A percentile compares a stretch with the other conserved stretches of the same genome.
Evolutionary conservation across 768 basidiomycete species (phyloP).

Genomic region (Mycena floridula): DNA sequence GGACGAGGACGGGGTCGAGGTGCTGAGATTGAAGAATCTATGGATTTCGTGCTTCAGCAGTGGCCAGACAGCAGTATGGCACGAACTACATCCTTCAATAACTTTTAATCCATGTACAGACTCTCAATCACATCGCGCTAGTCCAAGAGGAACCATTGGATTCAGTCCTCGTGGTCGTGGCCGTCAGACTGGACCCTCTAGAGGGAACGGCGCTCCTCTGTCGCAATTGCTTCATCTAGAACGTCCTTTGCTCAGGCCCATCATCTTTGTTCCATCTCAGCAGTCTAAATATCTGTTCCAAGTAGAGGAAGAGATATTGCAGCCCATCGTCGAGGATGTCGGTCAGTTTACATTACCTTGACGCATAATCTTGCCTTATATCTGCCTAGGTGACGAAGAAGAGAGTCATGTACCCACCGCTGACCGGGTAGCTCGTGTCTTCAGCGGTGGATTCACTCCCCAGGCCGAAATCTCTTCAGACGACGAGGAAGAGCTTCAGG

Average conservation of each 20-base stretch:
- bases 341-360: conserved; percentile 29
- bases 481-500: conserved; percentile 37
- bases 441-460: conserved; percentile 35
- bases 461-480: conserved; percentile 13
- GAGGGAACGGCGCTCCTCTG: conserved; percentile 26
- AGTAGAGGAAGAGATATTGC: conserved; percentile 56
- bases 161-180: conserved; percentile 19
- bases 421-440: conserved; percentile 57
- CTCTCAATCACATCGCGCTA: neutral
- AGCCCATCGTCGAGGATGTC: conserved; percentile 44
- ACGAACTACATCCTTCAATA: neutral
- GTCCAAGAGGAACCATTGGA: conserved; percentile 15
- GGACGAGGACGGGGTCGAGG: conserved; percentile 24
- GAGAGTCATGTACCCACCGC: conserved; percentile 63
- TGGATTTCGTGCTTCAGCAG: conserved; percentile 20
- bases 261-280: conserved; percentile 62
- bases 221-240: conserved; percentile 51
- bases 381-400: conserved; percentile 37
- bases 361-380: conserved; percentile 1
- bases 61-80: conserved; percentile 19
- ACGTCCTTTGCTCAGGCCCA: conserved; percentile 58
- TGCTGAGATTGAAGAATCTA: conserved; percentile 18
- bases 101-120: neutral
- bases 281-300: conserved; percentile 45
- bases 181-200: conserved; percentile 12